A percentile compares a stretch with the other conserved stretches of the same genome.
Evolutionary conservation across 305 asterid species (phyloP).

Genomic region (Fraxinus paxiana): DNA sequence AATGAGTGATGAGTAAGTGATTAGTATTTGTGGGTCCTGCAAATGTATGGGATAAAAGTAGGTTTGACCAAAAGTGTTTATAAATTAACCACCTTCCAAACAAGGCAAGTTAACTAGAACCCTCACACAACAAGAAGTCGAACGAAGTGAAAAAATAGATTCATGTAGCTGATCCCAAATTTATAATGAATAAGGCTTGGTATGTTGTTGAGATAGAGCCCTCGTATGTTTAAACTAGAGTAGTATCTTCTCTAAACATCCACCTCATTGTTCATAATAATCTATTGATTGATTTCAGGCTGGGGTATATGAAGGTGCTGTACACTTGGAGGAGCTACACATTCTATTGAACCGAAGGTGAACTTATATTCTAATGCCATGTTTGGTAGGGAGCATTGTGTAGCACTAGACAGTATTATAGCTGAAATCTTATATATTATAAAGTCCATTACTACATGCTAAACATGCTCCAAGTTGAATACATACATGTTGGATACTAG

Average conservation of each 20-base stretch:
- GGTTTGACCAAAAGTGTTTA: not conserved
- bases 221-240: not conserved
- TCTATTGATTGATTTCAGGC: slow-evolving; percentile 34
- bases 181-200: not conserved
- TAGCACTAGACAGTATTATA: not conserved
- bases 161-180: not conserved
- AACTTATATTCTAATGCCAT: not conserved
- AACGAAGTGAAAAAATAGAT: not conserved
- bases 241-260: not conserved
- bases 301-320: slow-evolving; percentile 64
- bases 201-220: not conserved
- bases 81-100: not conserved
- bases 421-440: not conserved
- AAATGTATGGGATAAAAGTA: not conserved
- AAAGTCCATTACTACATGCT: not conserved
- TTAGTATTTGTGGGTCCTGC: not conserved
- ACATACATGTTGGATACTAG: not conserved
- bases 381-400: not conserved
- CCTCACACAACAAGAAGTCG: not conserved
- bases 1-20: not conserved
- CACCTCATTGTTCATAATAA: not conserved
- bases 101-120: not conserved
- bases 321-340: slow-evolving; percentile 82
- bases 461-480: not conserved
- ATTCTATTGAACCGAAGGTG: slow-evolving; percentile 67